These are phyloP conservation scores for Scenedesmus sp. DNA, from an alignment of 163 green algal species.

Conservation along the genomic window DNA sequence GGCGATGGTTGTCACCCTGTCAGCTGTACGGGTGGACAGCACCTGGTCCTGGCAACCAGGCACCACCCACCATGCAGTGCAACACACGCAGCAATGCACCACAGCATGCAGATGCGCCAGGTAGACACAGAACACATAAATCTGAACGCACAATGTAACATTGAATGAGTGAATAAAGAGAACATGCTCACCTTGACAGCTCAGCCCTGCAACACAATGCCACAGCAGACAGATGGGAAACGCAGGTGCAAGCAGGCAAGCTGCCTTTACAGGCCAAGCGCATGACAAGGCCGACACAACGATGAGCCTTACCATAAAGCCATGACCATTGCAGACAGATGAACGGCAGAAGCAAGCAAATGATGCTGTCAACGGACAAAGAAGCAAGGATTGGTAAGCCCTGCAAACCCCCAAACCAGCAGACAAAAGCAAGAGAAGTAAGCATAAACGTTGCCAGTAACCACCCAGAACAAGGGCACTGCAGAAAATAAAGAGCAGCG, in stretches of 20 bases:
- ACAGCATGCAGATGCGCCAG: neutral
- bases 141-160: neutral
- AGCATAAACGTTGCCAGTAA: no score
- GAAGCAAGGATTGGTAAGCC: no score
- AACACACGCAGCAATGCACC: neutral
- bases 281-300: no score
- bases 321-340: neutral
- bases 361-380: neutral
- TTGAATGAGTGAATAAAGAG: neutral
- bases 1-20: neutral
- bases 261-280: neutral
- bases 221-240: neutral
- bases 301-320: neutral
- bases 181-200: neutral
- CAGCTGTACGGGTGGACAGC: constrained; percentile 34
- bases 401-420: no score
- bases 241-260: neutral
- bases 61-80: constrained; percentile 22
- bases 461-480: neutral
- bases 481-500: neutral
- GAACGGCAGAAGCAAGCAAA: neutral
- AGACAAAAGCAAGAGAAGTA: no score
- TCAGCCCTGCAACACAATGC: neutral
- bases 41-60: constrained; percentile 11
- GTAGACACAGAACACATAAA: neutral